Conservation (phyloP, 805 yeast genomes). For the Metschnikowia hibisci region DNA sequence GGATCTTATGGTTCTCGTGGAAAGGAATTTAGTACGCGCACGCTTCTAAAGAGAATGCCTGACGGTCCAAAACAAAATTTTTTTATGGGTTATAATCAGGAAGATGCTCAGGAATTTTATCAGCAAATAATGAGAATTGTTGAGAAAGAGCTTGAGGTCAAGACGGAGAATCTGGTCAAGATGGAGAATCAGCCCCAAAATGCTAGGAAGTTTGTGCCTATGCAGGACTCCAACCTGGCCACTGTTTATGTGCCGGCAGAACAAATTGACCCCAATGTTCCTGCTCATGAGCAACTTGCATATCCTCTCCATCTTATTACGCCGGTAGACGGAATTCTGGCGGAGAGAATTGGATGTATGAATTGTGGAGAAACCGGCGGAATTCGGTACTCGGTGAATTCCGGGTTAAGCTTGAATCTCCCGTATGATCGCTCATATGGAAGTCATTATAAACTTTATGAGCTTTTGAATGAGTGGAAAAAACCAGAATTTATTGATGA, state of each 20-base stretch:
- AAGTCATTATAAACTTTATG: slow-evolving; percentile 39
- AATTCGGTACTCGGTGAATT: slow-evolving; percentile 71
- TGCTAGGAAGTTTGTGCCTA: slow-evolving; percentile 16
- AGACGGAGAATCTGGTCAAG: slow-evolving; percentile 15
- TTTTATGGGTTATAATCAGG: slow-evolving; percentile 84
- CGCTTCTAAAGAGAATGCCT: slow-evolving; percentile 62
- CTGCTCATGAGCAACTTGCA: slow-evolving; percentile 40
- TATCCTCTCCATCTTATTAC: slow-evolving; percentile 62
- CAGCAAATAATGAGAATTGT: slow-evolving; percentile 68
- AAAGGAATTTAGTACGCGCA: slow-evolving; percentile 59
- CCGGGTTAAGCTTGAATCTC: slow-evolving; percentile 68
- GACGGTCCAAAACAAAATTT: slow-evolving; percentile 76
- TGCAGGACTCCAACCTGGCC: slow-evolving; percentile 14
- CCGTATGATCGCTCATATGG: slow-evolving; percentile 45
- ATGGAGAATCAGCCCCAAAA: background rate
- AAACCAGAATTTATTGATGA: slow-evolving; percentile 85
- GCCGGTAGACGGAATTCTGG: slow-evolving; percentile 87
- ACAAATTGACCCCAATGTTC: slow-evolving; percentile 71
- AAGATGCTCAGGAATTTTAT: slow-evolving; percentile 95
- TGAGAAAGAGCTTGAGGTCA: slow-evolving; percentile 48
- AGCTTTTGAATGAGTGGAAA: slow-evolving; percentile 61
- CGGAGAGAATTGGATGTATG: slow-evolving; percentile 87
- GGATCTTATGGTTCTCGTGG: slow-evolving; percentile 49
- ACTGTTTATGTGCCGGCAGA: slow-evolving; percentile 66
- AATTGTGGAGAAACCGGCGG: slow-evolving; percentile 94